phyloP scores from a whole-genome alignment of 495 filamentous ascomycete genomes.

The Penicillium robsamsonii region DNA sequence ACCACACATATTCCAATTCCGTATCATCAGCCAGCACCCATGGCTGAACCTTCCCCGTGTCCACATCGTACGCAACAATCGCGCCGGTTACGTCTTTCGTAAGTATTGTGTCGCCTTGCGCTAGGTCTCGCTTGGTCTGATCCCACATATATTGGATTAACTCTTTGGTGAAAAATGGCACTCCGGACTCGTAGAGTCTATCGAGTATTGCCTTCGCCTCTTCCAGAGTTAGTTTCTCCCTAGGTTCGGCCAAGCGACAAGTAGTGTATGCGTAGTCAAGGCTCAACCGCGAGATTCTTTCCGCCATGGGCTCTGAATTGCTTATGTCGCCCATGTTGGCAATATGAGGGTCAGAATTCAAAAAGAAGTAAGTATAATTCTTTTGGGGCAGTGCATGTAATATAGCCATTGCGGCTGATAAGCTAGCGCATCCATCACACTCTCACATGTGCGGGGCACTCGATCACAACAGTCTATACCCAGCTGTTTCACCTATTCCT shows the following conservation, averaged over 20 bases:
- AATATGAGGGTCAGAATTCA: neutral
- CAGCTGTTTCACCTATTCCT: no score
- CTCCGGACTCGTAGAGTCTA: constrained; percentile 13
- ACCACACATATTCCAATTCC: constrained; percentile 2
- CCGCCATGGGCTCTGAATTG: neutral
- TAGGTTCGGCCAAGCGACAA: neutral
- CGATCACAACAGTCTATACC: no score
- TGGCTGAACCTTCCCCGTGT: constrained; percentile 1
- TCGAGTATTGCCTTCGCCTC: constrained; percentile 19
- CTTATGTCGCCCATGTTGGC: neutral
- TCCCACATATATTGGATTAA: constrained; percentile 11
- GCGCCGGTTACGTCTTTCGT: constrained; percentile 13
- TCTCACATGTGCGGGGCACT: neutral
- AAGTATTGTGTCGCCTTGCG: constrained; percentile 10
- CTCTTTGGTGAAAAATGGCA: constrained; percentile 23
- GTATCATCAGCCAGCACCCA: neutral
- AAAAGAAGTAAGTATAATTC: neutral
- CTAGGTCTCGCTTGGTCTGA: constrained; percentile 11
- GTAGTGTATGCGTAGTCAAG: neutral
- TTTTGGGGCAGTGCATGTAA: neutral
- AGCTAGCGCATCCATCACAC: neutral
- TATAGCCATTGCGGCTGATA: neutral
- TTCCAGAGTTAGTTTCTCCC: constrained; percentile 1
- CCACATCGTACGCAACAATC: constrained; percentile 8
- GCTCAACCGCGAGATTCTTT: neutral